These are phyloP conservation scores for Pseudonitzschia pungens DNA, from an alignment of 108 stramenopile species.

Conservation along the genomic window DNA sequence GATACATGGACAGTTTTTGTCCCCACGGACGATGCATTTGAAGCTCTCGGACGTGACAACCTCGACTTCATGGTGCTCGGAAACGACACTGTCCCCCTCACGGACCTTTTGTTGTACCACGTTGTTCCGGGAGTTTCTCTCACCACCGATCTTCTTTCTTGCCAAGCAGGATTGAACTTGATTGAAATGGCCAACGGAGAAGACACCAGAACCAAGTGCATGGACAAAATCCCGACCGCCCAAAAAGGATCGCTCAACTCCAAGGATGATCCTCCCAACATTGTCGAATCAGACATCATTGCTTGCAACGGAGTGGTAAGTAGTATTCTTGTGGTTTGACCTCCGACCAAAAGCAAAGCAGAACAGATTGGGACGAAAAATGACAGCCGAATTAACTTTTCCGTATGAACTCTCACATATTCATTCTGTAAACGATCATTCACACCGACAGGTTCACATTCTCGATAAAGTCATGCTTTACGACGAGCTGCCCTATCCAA, in stretches of 20 bases:
- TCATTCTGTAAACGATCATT: neutral
- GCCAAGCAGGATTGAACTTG: slow-evolving; percentile 4
- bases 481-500: neutral
- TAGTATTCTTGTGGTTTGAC: neutral
- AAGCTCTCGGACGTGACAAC: slow-evolving; percentile 6
- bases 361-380: neutral
- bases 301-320: slow-evolving; percentile 20
- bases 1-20: slow-evolving; percentile 31
- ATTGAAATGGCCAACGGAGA: slow-evolving; percentile 36
- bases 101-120: neutral
- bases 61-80: neutral
- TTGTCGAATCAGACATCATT: neutral
- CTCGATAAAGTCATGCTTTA: slow-evolving; percentile 8
- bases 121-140: neutral
- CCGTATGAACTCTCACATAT: neutral
- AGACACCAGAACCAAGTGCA: slow-evolving; percentile 21
- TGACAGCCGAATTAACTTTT: neutral
- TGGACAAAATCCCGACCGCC: neutral
- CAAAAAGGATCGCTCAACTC: slow-evolving; percentile 7
- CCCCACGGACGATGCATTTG: slow-evolving; percentile 55
- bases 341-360: neutral
- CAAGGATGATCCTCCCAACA: neutral
- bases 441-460: neutral
- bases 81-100: slow-evolving; percentile 3
- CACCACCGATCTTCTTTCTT: slow-evolving; percentile 8